Conservation (phyloP, 306 rosid genomes). For the Senna siamea region DNA sequence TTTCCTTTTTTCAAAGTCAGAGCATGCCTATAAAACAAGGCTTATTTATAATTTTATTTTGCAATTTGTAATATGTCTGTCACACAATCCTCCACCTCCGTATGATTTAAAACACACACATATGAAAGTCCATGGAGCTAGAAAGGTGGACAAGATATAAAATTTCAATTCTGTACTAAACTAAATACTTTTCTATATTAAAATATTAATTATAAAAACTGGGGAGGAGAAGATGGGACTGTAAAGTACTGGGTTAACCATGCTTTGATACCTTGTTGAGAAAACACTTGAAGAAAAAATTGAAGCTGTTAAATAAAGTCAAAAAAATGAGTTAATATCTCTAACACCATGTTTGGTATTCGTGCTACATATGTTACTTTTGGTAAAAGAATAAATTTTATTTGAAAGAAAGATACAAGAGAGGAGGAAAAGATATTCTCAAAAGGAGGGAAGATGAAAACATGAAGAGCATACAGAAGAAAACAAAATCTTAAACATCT, state of each 20-base stretch:
- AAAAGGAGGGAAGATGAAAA: too few relatives aligned
- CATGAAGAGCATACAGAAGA: neutral
- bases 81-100: too few relatives aligned
- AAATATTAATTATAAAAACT: neutral
- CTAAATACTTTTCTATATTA: neutral
- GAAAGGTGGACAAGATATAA: neutral
- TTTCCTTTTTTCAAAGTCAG: neutral
- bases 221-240: neutral
- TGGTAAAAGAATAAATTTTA: too few relatives aligned
- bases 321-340: neutral
- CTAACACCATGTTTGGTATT: neutral
- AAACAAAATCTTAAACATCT: too few relatives aligned
- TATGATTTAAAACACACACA: neutral
- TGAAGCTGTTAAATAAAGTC: neutral
- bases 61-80: neutral
- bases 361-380: neutral
- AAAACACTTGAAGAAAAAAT: neutral
- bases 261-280: neutral
- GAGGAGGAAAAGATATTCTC: too few relatives aligned
- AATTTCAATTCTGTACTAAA: neutral
- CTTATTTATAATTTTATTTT: neutral
- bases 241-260: neutral
- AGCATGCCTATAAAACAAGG: neutral
- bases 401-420: too few relatives aligned
- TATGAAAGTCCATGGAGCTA: neutral